Conservation (phyloP, 73 alveolate genomes). For the Effrenium voratum region DNA sequence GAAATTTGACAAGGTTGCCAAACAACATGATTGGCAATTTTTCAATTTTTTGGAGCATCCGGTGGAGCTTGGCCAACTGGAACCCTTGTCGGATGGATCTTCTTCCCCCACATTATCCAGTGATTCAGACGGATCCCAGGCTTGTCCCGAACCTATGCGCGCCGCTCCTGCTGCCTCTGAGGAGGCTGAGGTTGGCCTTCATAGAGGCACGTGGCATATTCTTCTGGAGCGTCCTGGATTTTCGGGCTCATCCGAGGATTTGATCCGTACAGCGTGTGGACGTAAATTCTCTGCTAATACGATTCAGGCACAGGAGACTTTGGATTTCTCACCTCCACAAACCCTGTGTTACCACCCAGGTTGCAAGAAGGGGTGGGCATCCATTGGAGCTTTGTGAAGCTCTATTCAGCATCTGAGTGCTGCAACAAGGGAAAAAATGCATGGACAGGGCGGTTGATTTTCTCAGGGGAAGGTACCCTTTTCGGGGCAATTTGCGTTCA, state of each 20-base stretch:
- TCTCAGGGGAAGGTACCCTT: too few relatives aligned
- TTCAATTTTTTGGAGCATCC: background rate
- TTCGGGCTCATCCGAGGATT: background rate
- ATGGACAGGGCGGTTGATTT: too few relatives aligned
- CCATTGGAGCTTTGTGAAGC: too few relatives aligned
- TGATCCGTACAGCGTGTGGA: background rate
- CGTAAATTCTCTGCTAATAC: background rate
- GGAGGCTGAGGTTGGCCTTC: background rate
- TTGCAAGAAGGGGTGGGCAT: conserved; percentile 5
- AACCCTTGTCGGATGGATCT: background rate
- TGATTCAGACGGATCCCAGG: background rate
- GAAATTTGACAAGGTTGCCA: background rate
- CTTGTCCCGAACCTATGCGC: background rate
- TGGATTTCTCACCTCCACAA: background rate
- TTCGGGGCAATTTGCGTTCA: too few relatives aligned
- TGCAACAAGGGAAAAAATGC: too few relatives aligned
- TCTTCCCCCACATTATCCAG: background rate
- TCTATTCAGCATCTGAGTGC: too few relatives aligned
- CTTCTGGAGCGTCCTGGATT: background rate
- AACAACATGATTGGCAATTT: background rate
- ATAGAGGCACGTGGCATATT: background rate
- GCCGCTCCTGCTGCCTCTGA: background rate
- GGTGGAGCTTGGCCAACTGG: background rate
- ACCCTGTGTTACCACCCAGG: background rate
- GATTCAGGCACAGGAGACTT: background rate